Percentiles rank a stretch among this genome's conserved stretches.
These are phyloP conservation scores for Podaxis sp. DNA, from an alignment of 768 basidiomycete species.

Conservation along the genomic window DNA sequence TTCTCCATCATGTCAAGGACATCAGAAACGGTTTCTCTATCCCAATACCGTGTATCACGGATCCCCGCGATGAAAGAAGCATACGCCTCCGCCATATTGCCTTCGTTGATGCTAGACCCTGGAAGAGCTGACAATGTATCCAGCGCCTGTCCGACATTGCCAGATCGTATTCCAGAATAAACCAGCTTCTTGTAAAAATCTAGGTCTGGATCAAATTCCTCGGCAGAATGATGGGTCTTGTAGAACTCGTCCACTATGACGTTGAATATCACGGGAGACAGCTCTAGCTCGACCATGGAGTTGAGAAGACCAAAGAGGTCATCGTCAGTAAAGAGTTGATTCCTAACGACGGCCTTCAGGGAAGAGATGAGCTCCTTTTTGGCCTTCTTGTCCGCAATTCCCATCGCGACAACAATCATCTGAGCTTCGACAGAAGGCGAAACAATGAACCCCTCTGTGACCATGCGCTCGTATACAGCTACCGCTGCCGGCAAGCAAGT, in stretches of 20 bases:
- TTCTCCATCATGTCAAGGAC: slow-evolving; percentile 3
- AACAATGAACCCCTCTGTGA: neutral
- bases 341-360: neutral
- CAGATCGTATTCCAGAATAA: neutral
- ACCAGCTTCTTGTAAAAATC: neutral
- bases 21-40: neutral
- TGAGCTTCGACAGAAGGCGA: slow-evolving; percentile 8
- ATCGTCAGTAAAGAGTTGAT: neutral
- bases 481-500: neutral
- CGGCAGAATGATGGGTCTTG: neutral
- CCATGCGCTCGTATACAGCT: slow-evolving; percentile 2
- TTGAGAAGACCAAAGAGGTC: neutral
- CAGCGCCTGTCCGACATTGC: neutral
- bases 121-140: neutral
- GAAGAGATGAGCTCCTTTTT: neutral
- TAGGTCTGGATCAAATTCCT: neutral
- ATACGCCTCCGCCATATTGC: neutral
- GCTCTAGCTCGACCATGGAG: neutral
- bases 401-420: neutral
- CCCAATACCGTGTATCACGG: neutral
- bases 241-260: neutral
- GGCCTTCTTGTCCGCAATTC: neutral
- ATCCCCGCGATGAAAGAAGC: neutral
- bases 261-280: neutral
- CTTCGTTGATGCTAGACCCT: neutral